Evolutionary conservation across 192 early-diverging fungal species (phyloP).

Genomic region (Dispira simplex): DNA sequence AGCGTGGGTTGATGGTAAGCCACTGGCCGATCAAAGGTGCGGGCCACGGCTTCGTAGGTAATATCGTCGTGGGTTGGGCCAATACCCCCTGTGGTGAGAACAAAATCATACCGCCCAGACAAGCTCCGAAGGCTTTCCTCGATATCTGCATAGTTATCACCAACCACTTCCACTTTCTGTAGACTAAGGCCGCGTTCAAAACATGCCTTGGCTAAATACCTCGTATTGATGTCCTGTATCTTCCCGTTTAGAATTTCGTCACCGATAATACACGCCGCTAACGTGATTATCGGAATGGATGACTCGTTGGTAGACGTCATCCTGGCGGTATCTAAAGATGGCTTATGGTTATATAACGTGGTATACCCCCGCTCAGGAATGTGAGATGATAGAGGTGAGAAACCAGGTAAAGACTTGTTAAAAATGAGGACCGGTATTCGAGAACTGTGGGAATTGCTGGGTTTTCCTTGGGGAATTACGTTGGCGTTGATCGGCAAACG

Average conservation of each 20-base stretch:
- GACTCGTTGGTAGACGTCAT: too few relatives aligned
- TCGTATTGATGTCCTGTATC: slow-evolving; percentile 44
- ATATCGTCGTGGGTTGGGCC: slow-evolving; percentile 57
- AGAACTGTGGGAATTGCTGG: too few relatives aligned
- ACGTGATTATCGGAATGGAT: background rate
- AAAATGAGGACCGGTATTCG: too few relatives aligned
- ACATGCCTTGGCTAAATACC: slow-evolving; percentile 35
- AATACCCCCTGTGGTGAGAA: slow-evolving; percentile 63
- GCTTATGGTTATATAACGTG: too few relatives aligned
- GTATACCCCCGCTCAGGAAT: too few relatives aligned
- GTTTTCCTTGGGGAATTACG: too few relatives aligned
- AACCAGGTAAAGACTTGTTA: too few relatives aligned
- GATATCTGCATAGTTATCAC: slow-evolving; percentile 22
- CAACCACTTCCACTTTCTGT: slow-evolving; percentile 33
- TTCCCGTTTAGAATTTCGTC: slow-evolving; percentile 64
- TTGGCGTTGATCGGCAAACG: too few relatives aligned
- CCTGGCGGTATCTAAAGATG: too few relatives aligned
- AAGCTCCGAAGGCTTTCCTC: slow-evolving; percentile 28
- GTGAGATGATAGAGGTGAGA: too few relatives aligned
- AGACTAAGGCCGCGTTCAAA: slow-evolving; percentile 45
- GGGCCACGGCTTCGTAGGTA: slow-evolving; percentile 43
- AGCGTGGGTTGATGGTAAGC: slow-evolving; percentile 35
- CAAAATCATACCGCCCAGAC: slow-evolving; percentile 29
- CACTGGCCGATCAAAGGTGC: slow-evolving; percentile 35
- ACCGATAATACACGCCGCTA: slow-evolving; percentile 46